Conservation (phyloP, 257 asterid species). For the Cruciata laevipes region DNA sequence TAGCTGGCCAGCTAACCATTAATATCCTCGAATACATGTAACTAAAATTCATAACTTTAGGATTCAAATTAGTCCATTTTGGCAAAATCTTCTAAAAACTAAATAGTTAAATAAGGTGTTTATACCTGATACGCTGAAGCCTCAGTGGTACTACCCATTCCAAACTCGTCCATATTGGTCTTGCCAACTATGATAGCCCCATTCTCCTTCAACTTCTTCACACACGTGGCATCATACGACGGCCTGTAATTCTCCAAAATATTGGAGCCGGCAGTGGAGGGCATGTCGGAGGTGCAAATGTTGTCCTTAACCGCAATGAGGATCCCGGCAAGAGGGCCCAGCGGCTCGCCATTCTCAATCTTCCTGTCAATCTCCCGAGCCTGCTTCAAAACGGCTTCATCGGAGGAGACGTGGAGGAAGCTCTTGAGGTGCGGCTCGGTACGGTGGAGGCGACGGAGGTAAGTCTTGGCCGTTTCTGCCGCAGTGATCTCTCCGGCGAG, state of each 20-base stretch:
- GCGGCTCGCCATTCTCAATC: conserved; percentile 47
- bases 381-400: conserved; percentile 49
- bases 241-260: conserved; percentile 72
- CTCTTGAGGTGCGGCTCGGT: conserved; percentile 74
- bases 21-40: not conserved
- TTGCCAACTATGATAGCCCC: conserved; percentile 88
- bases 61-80: not conserved
- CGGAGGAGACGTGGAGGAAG: conserved; percentile 63
- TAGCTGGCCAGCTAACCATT: not conserved
- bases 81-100: not conserved
- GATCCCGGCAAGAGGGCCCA: conserved; percentile 90
- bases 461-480: conserved; percentile 58
- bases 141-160: conserved; percentile 98
- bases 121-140: conserved; percentile 78
- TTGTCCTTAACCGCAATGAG: conserved; percentile 86
- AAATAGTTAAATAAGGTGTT: not conserved
- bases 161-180: conserved; percentile 97
- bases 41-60: not conserved
- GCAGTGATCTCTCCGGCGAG: conserved; percentile 66
- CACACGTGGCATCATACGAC: conserved; percentile 86
- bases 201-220: conserved; percentile 62
- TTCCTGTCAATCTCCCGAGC: conserved; percentile 62
- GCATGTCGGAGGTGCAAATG: conserved; percentile 80
- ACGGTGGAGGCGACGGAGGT: conserved; percentile 62
- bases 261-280: conserved; percentile 88